Evolutionary conservation across 768 basidiomycete genomes (phyloP), one percentile per base, ranked within the genome.

Genomic region (Gyrodon lividus): DNA sequence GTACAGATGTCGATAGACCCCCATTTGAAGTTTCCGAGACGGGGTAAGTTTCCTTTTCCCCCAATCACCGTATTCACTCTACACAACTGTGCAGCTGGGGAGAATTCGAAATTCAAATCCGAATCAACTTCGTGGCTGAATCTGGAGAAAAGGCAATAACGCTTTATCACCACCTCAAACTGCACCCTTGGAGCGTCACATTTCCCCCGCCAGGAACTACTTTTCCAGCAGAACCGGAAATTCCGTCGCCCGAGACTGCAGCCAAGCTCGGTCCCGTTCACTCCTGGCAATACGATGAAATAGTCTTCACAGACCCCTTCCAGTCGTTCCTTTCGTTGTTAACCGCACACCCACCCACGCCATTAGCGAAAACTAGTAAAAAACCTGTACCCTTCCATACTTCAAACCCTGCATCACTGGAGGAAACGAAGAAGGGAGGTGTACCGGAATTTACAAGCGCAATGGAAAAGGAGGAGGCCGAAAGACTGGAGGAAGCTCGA

Each of bases 271-370:
- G 86, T 0, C 88, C 90, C 0, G 92, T 99, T 24, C 89, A 97
- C 67, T 89, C 92, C 0, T 99, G 96, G 95, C 96, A 98, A 63
- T 98, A 98, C 72, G 96, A 98, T 70, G 97, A 99, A 71, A 81
- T 98, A 56, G 92, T 98, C 46, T 98, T 99, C 72, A 81, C 85
- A 63, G 96, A 98, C 60, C 97, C 97, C 1, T 92, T 87, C 56
- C 85, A 89, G 52, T 77, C 84, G 33, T 94, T 98, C 72, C 80
- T 97, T 55, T 82, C 84, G 59, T 76, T 89, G 44, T 80, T 98
- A 46, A 87, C 84, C 0, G 72, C 77, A n/a, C 81, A 95, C 63
- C 85, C 91, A 2, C 93, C 95, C 0, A 94, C 89, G 0, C 84
- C 84, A 3, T 73, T 98, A 0, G 88, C 90, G 1, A 87, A 80